phyloP scores from a whole-genome alignment of 108 stramenopile genomes.

The Skeletonema marinoi region DNA sequence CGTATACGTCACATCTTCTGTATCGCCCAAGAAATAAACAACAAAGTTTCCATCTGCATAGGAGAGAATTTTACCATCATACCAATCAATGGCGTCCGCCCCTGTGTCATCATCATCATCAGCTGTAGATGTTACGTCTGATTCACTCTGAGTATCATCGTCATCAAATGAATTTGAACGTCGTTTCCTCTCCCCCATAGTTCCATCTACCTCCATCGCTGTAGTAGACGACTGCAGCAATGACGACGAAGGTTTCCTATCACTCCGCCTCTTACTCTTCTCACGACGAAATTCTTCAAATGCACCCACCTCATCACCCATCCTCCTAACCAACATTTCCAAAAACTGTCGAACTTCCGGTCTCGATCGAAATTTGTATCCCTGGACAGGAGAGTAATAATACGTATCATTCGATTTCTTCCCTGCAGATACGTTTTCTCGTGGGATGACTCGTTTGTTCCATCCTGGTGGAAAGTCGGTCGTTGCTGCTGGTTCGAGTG shows the following conservation, averaged over 20 bases:
- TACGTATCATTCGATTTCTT: conserved; percentile 8
- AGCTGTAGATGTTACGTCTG: conserved; percentile 9
- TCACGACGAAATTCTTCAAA: conserved; percentile 5
- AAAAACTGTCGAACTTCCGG: conserved; percentile 24
- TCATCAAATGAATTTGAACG: conserved; percentile 17
- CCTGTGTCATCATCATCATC: conserved; percentile 42
- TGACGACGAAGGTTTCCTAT: neutral
- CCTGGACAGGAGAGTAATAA: conserved; percentile 17
- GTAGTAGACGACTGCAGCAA: neutral
- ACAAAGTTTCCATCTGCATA: conserved; percentile 22
- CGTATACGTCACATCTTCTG: conserved; percentile 63
- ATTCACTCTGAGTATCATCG: conserved; percentile 1
- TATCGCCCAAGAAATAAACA: conserved; percentile 67
- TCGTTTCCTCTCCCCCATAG: conserved; percentile 1
- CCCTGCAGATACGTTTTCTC: neutral
- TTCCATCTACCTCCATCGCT: neutral
- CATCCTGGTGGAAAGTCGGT: conserved; percentile 29
- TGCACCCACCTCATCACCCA: conserved; percentile 14
- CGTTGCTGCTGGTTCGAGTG: conserved; percentile 23
- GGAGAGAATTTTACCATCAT: conserved; percentile 65
- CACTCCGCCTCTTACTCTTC: neutral
- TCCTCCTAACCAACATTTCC: conserved; percentile 5
- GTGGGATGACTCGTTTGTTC: conserved; percentile 16
- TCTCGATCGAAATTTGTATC: conserved; percentile 33
- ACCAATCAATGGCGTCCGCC: conserved; percentile 74